Evolutionary conservation across 2,329 filamentous ascomycete species (phyloP), one percentile per base, ranked within the genome.

Genomic region (Fusarium paranaense): DNA sequence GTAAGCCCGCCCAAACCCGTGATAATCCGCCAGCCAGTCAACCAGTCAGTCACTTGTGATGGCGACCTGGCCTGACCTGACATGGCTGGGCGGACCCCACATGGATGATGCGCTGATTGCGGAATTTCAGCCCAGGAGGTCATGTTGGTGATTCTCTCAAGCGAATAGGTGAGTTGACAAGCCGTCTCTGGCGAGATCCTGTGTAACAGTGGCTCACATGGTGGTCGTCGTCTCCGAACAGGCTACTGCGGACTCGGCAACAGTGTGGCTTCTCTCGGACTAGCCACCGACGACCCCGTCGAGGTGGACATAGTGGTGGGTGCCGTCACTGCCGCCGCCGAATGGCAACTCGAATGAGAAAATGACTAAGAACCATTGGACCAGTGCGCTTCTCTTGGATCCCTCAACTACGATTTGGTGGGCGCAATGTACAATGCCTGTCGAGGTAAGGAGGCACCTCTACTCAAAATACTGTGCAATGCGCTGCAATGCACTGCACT

Each of bases 371-470:
- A 67, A 66, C 64, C 37, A 63, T 59, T 62, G 56, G 38, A 71
- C 47, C 72, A 93, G 92, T 90, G 93, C 27, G 94, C 96, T 1
- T 98, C 96, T 1, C 84, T 98, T 6, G 97, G 96, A 20, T 90
- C 90, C 10, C 80, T 98, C 47, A 95, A 91, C 62, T 86, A 89
- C 47, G 87, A 90, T 8, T 90, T 97, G 68, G 82, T 98, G 32
- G 82, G 81, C 62, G 84, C 86, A 11, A 82, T 91, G 20, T 90
- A 90, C 77, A 84, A 85, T 69, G 87, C 89, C 45, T 87, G 88
- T 76, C 86, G 88, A 84, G 89, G 88, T 89, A 80, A 65, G 72
- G 30, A 65, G 60, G 59, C 38, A 45, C 59, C 16, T 30, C 14
- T 30, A 30, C 11, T 52, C 18, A 16, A 52, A 67, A 75, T 75